Evolutionary conservation across 768 basidiomycete genomes (phyloP).

Genomic region (Crepidotus variabilis): DNA sequence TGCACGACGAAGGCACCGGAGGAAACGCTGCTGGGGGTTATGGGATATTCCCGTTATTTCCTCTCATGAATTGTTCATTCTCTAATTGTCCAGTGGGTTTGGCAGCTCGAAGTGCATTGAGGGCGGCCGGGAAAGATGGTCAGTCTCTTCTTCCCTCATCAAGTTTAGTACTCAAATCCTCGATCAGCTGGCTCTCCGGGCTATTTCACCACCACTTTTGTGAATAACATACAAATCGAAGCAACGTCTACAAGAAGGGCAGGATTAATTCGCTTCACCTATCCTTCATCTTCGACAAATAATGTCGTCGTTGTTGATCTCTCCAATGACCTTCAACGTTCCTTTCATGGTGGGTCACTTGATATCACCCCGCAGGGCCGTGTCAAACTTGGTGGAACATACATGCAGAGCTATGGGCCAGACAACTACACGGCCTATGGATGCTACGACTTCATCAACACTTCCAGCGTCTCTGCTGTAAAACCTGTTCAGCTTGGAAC

Average conservation of each 20-base stretch:
- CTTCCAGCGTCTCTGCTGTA: conserved; percentile 12
- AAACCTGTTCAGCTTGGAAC: conserved; percentile 32
- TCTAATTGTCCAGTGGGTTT: conserved; percentile 39
- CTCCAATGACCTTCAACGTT: conserved; percentile 41
- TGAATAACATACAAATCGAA: conserved; percentile 47
- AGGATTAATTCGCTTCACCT: conserved; percentile 59
- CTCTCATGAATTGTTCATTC: conserved; percentile 38
- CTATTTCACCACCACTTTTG: conserved; percentile 45
- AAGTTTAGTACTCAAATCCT: not conserved
- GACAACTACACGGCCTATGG: conserved; percentile 46
- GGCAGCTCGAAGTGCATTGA: conserved; percentile 32
- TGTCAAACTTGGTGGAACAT: conserved; percentile 39
- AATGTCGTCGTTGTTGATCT: conserved; percentile 49
- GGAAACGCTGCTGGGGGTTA: conserved; percentile 49
- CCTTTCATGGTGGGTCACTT: conserved; percentile 42
- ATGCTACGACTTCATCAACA: conserved; percentile 43
- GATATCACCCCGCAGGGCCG: conserved; percentile 27
- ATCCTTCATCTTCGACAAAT: conserved; percentile 32
- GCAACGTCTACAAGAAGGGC: conserved; percentile 58
- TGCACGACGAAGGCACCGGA: conserved; percentile 54
- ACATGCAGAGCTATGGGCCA: conserved; percentile 40
- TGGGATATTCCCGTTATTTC: conserved; percentile 50
- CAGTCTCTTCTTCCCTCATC: not conserved
- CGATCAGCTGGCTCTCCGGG: conserved; percentile 40
- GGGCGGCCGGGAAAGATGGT: conserved; percentile 44